Base-by-base conservation (phyloP, 2,329 filamentous ascomycete genomes). In the Grosmannia clavigera region DNA sequence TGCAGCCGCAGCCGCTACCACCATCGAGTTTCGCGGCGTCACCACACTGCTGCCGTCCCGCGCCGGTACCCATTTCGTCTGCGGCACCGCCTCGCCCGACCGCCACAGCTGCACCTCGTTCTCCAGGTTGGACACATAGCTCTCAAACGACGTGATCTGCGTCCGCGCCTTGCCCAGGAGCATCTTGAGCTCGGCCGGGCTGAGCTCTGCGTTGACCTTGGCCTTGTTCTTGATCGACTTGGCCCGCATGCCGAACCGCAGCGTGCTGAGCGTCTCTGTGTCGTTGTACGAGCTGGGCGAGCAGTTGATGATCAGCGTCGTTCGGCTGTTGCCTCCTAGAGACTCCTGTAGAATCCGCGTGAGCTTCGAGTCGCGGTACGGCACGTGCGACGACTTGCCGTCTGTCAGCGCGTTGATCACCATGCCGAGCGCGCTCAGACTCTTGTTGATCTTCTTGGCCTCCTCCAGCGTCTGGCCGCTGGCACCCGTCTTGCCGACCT, bases 171-270 rank as follows among this genome's bases (percentile, higher is more conserved):
- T 96, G 75, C 90, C 92, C 71, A 99, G 84, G 69, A 96, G 81
- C 57, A 85, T 81, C 76, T 97, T 99, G 78, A 99, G 84, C 74
- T 99, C 94, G 14, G 91, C 85, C 54, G 94, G 94, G 69, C 92
- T 97, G 68, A 99, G 83, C 74, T 99, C 94, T 54, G 92, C 92
- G 71, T 99, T 99, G 81, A 99, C 88, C 86, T 97, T 99, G 74
- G 94, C 94, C 81, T 97, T 97, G 79, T 97, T 97, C 86, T 97
- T 96, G 78, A 99, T 99, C 0, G 90, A 89, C 79, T 99, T 99
- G 61, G 94, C 94, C 71, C 94, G 82, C 75, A 94, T 95, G 78
- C 94, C 94, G 70, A 97, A 99, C 54, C 92, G 84, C 62, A 99
- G 76, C 0, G 94, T 99, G 65, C 91, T 87, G 56, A 97, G 76